Evolutionary conservation across 2,329 filamentous ascomycete genomes (phyloP), one percentile per base, ranked within the genome.

Genomic region (Cytospora piceae): DNA sequence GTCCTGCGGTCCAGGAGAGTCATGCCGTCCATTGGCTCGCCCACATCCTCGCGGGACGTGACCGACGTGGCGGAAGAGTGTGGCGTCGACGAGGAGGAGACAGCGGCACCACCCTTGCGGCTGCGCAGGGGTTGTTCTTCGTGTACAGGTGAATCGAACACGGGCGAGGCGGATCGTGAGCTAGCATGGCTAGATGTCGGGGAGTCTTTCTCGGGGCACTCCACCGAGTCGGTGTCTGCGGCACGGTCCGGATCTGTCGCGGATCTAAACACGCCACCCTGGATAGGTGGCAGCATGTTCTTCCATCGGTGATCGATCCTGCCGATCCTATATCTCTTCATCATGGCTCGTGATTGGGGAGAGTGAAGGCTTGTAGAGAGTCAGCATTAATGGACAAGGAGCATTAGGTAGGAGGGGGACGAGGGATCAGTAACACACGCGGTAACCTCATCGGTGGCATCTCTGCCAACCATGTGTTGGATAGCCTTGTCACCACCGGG

Each of bases 361-460:
- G 94, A 97, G 77, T 99, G 95, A 37, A 97, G 82, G 51, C 93
- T 96, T 71, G 55, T 6, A 29, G 31, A 14, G 34, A 20, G 58
- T 66, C 37, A 63, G 63, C 56, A 11, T 8, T 42, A 68, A 61
- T 34, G 8, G 24, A 31, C 27, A 17, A 51, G 15, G 20, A 34
- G 17, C 29, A 34, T 29, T 5, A 31, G 31, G 17, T 4, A 22
- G 15, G n/a, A 8, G 51, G 27, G 57, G 39, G 49, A 20, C 1
- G 14, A n/a, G 11, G 17, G 22, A 37, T 53, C 63, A 63, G 67
- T 59, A 55, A 82, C 90, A 59, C 84, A 97, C 92, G 90, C 92
- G 76, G 90, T 92, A 68, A 98, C 89, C 78, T 98, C 95, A 77
- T 97, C 94, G 14, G 94, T 97, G 59, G 93, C 94, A 86, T 97